Evolutionary conservation across 345 rosid genomes (phyloP).

Genomic region (Rhizophora mangle): DNA sequence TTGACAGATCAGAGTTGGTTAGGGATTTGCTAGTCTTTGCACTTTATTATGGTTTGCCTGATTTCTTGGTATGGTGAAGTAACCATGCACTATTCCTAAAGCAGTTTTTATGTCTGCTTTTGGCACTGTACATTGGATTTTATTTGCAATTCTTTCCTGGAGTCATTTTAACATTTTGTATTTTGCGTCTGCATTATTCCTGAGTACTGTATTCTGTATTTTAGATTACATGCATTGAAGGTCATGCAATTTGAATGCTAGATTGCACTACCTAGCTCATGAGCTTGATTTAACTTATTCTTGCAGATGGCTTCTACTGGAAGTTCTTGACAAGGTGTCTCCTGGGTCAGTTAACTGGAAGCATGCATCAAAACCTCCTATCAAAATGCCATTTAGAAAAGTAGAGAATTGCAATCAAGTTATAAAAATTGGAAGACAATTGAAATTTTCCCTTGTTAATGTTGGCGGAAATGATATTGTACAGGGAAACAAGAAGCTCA

Average conservation of each 20-base stretch:
- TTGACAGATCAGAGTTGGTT: neutral
- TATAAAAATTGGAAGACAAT: slow-evolving; percentile 63
- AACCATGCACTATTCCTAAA: too few species aligned
- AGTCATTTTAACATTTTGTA: too few species aligned
- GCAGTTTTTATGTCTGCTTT: too few species aligned
- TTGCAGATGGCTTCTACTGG: slow-evolving; percentile 82
- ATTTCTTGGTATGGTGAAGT: too few species aligned
- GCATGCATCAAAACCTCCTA: slow-evolving; percentile 88
- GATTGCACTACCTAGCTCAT: neutral
- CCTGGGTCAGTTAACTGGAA: slow-evolving; percentile 92
- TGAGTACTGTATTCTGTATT: too few species aligned
- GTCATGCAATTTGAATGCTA: neutral
- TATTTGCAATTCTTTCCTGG: too few species aligned
- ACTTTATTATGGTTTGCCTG: too few species aligned
- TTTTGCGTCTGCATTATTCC: too few species aligned
- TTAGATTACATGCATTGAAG: neutral
- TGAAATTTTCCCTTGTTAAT: slow-evolving; percentile 81
- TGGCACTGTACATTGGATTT: too few species aligned
- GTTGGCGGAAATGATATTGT: slow-evolving; percentile 91
- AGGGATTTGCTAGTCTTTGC: too few species aligned
- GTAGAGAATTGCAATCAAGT: slow-evolving; percentile 97
- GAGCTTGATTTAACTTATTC: slow-evolving; percentile 1
- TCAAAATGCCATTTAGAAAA: slow-evolving; percentile 92
- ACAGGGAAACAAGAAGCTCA: slow-evolving; percentile 93
- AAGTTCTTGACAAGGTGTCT: slow-evolving; percentile 82